Conservation (phyloP, 345 rosid species). For the Lepidium aucheri region DNA sequence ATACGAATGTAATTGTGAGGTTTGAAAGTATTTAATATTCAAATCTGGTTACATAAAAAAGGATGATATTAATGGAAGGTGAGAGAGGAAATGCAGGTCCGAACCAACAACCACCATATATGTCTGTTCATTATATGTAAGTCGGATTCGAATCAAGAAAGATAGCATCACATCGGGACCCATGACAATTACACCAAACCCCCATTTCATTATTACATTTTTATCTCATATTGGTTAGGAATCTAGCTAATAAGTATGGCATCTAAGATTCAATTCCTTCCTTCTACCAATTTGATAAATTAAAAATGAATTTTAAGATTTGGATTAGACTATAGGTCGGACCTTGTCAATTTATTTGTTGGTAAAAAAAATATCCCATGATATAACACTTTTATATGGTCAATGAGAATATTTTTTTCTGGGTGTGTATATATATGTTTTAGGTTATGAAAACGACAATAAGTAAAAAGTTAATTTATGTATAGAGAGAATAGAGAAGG, state of each 20-base stretch:
- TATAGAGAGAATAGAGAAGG: neutral
- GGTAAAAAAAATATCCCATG: neutral
- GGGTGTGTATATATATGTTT: neutral
- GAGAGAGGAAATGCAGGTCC: neutral
- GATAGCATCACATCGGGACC: neutral
- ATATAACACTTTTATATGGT: neutral
- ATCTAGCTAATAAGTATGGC: no score
- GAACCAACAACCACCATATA: neutral
- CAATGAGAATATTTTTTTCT: neutral
- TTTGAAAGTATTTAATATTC: neutral
- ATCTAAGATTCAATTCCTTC: no score
- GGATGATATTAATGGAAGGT: neutral
- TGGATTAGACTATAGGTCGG: no score
- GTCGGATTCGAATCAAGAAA: neutral
- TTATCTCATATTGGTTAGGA: no score
- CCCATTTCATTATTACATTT: neutral
- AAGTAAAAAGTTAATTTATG: neutral
- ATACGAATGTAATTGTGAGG: no score
- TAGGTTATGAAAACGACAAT: neutral
- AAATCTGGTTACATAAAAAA: neutral
- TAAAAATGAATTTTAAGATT: no score
- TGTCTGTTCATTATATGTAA: neutral
- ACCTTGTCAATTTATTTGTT: no score
- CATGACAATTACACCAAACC: neutral
- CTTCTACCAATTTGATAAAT: no score